Base-by-base conservation (phyloP, 345 rosid genomes). In the Lenwebbia sp. region DNA sequence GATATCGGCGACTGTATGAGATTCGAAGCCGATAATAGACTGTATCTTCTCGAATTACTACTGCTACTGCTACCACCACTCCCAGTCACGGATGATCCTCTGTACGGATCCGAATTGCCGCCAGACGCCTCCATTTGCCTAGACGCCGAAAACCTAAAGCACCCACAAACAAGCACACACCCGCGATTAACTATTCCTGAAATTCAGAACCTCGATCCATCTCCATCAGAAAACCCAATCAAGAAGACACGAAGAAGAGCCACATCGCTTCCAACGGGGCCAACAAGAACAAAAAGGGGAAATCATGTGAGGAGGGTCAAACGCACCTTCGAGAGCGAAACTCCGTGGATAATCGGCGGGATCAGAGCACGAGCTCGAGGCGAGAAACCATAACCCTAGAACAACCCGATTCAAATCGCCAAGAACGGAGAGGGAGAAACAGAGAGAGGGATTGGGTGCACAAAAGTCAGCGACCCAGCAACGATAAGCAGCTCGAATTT, bases 1-100 rank as follows among this genome's bases (percentile, higher is more conserved):
- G 99, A 93, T 33, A 98, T 89, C 3, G 99, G 99, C 8, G 99
- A 98, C 88, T 92, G 99, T 88, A 98, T 90, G 56, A 98, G 92
- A 88, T 92, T 94, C 1, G 99, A 94, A 84, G 96, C 96, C 50
- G 99, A 94, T 58, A 94, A 88, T 86, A 93, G 78, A 54, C 95
- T 94, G 78, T 89, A 92, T 89, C 99, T 90, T 84, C 98, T 91
- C 13, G 92, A 90, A 88, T 90, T 90, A 13, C 86, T 60, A 84
- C 83, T 86, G 30, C 89, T 85, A n/a, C 89, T 91, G 12, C 86
- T 85, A 23, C 86, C 86, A 9, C 88, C 90, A 7, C 84, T 85
- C 26, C 54, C 87, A 23, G 53, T 81, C 70, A 22, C 60, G 60
- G 96, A 91, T 81, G 96, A 90, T 22, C 90, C 93, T 88, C 99